These are phyloP conservation scores for Litchi chinensis DNA, from an alignment of 345 rosid genomes.

Conservation along the genomic window DNA sequence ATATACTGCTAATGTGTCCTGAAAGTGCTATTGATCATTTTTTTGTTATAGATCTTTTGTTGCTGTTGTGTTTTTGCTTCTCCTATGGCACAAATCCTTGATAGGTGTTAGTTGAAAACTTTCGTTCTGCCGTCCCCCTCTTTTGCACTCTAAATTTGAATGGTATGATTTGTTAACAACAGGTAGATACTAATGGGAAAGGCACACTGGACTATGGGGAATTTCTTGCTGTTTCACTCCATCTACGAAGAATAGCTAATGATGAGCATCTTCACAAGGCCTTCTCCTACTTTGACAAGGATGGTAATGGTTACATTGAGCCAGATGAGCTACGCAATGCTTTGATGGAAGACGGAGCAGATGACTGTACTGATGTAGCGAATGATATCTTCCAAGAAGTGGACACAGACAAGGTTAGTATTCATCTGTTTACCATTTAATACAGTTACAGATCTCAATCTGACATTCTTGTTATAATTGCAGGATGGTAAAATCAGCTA, in stretches of 20 bases:
- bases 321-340: conserved; percentile 92
- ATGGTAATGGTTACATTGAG: conserved; percentile 81
- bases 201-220: conserved; percentile 92
- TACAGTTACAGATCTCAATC: background rate
- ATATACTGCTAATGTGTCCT: background rate
- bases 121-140: background rate
- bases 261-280: conserved; percentile 98
- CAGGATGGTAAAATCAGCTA: conserved; percentile 99
- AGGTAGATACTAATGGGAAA: conserved; percentile 94
- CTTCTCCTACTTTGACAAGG: conserved; percentile 97
- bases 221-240: conserved; percentile 89
- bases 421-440: conserved; percentile 4
- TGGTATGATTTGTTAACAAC: conserved; percentile 34
- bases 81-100: background rate
- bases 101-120: background rate
- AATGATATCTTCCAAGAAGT: conserved; percentile 99
- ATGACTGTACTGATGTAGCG: conserved; percentile 87
- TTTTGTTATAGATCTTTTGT: background rate
- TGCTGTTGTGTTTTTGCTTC: background rate
- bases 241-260: conserved; percentile 87
- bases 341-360: conserved; percentile 95
- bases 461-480: conserved; percentile 22
- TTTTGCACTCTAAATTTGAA: conserved; percentile 10
- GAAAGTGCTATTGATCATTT: conserved; percentile 1
- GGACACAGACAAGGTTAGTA: conserved; percentile 89